Conservation (phyloP, 192 early-diverging fungal genomes). For the Coemansia aciculifera region DNA sequence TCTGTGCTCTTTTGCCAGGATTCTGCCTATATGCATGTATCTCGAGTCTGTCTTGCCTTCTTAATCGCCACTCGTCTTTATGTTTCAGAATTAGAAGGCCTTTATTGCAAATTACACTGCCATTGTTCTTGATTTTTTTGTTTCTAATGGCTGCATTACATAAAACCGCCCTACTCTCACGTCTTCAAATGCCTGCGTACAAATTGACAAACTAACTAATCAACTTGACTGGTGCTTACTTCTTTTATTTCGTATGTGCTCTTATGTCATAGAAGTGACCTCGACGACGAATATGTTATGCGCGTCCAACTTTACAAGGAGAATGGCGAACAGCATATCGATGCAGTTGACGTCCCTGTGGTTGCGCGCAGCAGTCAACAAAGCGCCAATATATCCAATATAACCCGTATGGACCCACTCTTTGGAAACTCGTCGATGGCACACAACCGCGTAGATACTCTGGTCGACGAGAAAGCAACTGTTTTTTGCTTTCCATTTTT, state of each 20-base stretch:
- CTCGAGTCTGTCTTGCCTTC: background rate
- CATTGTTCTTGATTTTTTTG: background rate
- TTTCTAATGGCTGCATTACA: background rate
- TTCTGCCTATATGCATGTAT: background rate
- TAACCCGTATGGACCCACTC: background rate
- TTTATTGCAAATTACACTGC: background rate
- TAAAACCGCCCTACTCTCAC: background rate
- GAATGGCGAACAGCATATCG: background rate
- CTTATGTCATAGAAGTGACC: background rate
- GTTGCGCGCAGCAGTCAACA: background rate
- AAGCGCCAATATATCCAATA: background rate
- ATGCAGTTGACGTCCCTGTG: background rate
- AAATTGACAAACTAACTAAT: background rate
- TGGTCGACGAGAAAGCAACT: slow-evolving; percentile 20
- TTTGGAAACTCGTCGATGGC: slow-evolving; percentile 24
- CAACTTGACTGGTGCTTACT: background rate
- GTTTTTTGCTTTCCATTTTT: slow-evolving; percentile 48
- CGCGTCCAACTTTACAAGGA: background rate
- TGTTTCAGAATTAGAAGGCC: background rate
- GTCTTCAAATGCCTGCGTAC: background rate
- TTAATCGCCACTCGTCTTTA: background rate
- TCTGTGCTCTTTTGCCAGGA: background rate
- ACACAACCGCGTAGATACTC: slow-evolving; percentile 18
- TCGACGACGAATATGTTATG: background rate
- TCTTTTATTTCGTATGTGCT: background rate